Base-by-base conservation (phyloP, 2,329 filamentous ascomycete species). In the Cordyceps pruinosa region DNA sequence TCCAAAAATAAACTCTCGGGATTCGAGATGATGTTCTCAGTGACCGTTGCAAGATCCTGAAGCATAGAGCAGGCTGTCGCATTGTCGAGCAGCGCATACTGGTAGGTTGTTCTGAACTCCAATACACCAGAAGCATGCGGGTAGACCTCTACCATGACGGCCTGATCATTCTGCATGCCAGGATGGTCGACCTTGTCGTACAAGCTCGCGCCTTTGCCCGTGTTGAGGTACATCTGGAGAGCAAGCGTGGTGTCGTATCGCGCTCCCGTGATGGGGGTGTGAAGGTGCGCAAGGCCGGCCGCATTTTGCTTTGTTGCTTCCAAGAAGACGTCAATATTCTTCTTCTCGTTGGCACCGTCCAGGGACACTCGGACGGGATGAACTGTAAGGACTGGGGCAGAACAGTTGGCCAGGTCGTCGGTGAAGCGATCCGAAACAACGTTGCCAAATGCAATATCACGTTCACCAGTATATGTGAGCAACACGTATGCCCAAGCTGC, bases 221-320 rank as follows among this genome's bases (percentile, higher is more conserved):
- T 49, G 32, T 49, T 49, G 46, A 49, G 46, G 32, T 49, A 49
- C 46, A 49, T 49, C 21, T 49, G 46, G 19, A 49, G 46, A 15
- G 46, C 46, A 35, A 49, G 46, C 21, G 46, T 49, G 12, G 46
- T 49, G 12, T 49, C 46, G 17, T 49, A 49, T 25, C 32, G 46
- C 46, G 46, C 28, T 26, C 46, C 30, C 9, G 46, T 49, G 19
- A 49, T 49, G 30, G 46, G 46, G 3, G 46, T 49, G 19, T 49
- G 46, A 49, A 49, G 46, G 32, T 37, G 30, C 28, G 30, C 12
- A 26, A 49, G 46, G 21, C 32, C 32, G n/a, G 46, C 19, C 10
- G 46, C 46, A 26, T 34, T 37, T 17, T 49, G 46, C 21, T 49
- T 37, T 2, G 46, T 49, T 37, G 30, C 46, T 34, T 49, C 32